Base-by-base conservation (phyloP, 495 filamentous ascomycete species). In the Glonium stellatum region DNA sequence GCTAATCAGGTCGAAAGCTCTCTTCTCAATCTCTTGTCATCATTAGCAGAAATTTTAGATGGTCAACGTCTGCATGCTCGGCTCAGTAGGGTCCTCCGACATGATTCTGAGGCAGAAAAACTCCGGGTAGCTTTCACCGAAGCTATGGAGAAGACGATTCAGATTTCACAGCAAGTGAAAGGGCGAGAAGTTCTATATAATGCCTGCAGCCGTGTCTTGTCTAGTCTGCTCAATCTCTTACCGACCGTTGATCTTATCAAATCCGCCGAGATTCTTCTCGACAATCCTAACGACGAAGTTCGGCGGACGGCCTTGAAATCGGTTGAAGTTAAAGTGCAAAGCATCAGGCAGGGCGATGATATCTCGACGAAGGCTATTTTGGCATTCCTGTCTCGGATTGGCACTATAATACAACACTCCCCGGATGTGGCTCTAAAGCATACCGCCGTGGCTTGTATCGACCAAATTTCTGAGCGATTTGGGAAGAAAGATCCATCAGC, bases 401-500 rank as follows among this genome's bases (percentile, higher is more conserved):
- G 86, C 2, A 77, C 78, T 19, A 86, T 95, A 25, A 79, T 97
- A 41, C 76, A 85, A 49, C 80, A 86, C 11, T 86, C 87, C 22
- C 75, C 82, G 21, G 81, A 92, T 65, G 79, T 83, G 42, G 77
- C 82, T 37, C 82, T 93, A 67, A 92, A 90, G 72, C 86, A 86
- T 64, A 86, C 85, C 27, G 88, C 91, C 5, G 79, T 97, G 42
- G 80, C 82, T 41, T 97, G 93, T 67, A 87, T 96, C 51, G 90
- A 96, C 73, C 85, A 86, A 65, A 92, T 97, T 54, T 82, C 88
- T 9, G 89, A 95, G 73, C 88, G 88, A 69, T 96, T 95, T 69
- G 93, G 93, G 55, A 92, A 92, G 73, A 89, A 87, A 67, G 87
- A 92, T 65, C 76, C 83, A 0, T 82, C 83, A 59, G 85, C 84